Evolutionary conservation across 2,329 filamentous ascomycete genomes (phyloP).

Genomic region (Microdochium paspali): DNA sequence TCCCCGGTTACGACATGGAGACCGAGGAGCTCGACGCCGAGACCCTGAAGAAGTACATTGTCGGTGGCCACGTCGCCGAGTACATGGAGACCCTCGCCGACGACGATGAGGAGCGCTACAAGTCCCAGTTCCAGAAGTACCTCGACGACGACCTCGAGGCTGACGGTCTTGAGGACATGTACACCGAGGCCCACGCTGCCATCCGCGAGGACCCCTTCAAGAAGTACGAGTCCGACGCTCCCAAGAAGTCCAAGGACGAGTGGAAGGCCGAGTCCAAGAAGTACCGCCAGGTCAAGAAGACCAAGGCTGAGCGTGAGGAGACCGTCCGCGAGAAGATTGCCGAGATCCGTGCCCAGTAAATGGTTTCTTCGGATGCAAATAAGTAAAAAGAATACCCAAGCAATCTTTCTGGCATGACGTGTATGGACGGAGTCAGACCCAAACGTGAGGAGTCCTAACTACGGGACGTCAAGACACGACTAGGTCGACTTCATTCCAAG

Average conservation of each 20-base stretch:
- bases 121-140: slow-evolving; percentile 96
- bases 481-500: background rate
- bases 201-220: slow-evolving; percentile 98
- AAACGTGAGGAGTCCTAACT: background rate
- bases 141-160: slow-evolving; percentile 95
- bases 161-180: slow-evolving; percentile 93
- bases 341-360: slow-evolving; percentile 54
- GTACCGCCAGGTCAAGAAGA: slow-evolving; percentile 69
- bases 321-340: slow-evolving; percentile 88
- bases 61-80: slow-evolving; percentile 94
- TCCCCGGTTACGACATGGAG: slow-evolving; percentile 98
- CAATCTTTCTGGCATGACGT: background rate
- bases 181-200: slow-evolving; percentile 86
- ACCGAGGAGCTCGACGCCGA: slow-evolving; percentile 96
- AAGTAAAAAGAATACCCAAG: background rate
- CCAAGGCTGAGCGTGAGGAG: slow-evolving; percentile 73
- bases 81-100: slow-evolving; percentile 99
- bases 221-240: slow-evolving; percentile 64
- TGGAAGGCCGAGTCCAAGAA: slow-evolving; percentile 95
- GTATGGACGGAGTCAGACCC: background rate
- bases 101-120: slow-evolving; percentile 99
- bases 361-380: slow-evolving; percentile 2
- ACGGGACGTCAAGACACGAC: background rate
- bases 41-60: slow-evolving; percentile 98
- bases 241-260: slow-evolving; percentile 96